phyloP scores from a whole-genome alignment of 306 rosid species.

The Cicer pinnatifidum region DNA sequence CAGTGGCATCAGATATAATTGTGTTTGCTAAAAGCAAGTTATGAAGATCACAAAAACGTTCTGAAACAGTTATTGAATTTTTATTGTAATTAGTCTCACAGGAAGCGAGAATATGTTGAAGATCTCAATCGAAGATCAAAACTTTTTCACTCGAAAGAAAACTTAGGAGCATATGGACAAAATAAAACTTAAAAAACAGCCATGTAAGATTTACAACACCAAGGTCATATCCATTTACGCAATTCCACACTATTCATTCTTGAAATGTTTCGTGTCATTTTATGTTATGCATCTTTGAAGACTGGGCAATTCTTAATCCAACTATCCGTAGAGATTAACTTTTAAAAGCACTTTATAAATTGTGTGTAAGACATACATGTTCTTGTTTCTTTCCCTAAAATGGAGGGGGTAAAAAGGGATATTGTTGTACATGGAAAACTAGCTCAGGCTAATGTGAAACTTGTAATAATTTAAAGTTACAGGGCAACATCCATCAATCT shows the following conservation, averaged over 20 bases:
- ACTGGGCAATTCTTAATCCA: not conserved
- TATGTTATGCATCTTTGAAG: not conserved
- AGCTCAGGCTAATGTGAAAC: conserved; percentile 18
- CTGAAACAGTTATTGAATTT: no score
- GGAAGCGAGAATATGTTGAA: no score
- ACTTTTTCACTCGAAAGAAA: no score
- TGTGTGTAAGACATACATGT: conserved; percentile 9
- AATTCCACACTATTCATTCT: not conserved
- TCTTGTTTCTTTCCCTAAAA: conserved; percentile 9
- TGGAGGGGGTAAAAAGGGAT: conserved; percentile 8
- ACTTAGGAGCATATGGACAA: no score
- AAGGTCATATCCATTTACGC: not conserved
- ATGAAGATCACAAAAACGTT: no score
- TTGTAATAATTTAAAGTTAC: conserved; percentile 26
- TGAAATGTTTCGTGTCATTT: not conserved
- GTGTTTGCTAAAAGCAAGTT: no score
- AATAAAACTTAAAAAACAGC: not conserved
- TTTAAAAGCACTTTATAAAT: not conserved
- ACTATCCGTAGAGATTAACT: not conserved
- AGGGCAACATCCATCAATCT: conserved; percentile 15
- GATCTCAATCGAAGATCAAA: no score
- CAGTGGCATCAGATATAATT: no score
- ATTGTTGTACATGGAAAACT: conserved; percentile 33
- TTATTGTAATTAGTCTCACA: no score
- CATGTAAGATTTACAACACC: not conserved